Conservation (phyloP, 345 rosid genomes). For the Aquilaria malaccensis region DNA sequence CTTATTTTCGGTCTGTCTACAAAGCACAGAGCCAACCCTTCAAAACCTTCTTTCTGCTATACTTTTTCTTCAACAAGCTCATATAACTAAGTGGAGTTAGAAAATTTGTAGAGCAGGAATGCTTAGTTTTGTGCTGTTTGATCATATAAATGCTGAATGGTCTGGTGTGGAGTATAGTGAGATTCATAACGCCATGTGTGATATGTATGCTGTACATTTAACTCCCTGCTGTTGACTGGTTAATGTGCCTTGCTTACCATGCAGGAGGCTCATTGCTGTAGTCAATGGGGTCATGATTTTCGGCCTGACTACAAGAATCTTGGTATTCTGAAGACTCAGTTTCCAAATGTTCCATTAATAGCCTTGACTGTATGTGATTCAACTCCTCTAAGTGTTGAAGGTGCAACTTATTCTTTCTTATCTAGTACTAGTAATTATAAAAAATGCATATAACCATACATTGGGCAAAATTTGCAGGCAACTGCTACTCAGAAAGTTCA, state of each 20-base stretch:
- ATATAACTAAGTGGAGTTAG: too few species aligned
- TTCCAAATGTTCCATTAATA: conserved; percentile 75
- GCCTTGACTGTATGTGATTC: conserved; percentile 78
- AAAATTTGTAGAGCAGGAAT: not conserved
- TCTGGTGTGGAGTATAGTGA: not conserved
- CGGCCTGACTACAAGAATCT: conserved; percentile 97
- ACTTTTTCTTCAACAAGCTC: too few species aligned
- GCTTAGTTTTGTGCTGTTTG: not conserved
- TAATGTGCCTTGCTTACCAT: conserved; percentile 21
- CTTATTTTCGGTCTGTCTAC: too few species aligned
- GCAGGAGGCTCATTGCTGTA: conserved; percentile 99
- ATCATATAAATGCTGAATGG: not conserved
- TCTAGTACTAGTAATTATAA: conserved; percentile 2
- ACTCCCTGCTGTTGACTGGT: not conserved
- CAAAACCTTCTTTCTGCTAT: too few species aligned
- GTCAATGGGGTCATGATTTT: conserved; percentile 99
- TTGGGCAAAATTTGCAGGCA: conserved; percentile 47
- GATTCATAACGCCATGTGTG: not conserved
- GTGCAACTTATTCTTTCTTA: not conserved
- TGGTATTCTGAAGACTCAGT: conserved; percentile 87
- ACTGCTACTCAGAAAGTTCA: conserved; percentile 96
- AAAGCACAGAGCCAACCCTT: too few species aligned
- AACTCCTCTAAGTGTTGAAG: conserved; percentile 9
- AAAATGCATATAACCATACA: conserved; percentile 4
- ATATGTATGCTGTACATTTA: not conserved